Evolutionary conservation across 2,329 filamentous ascomycete species (phyloP).

Genomic region (Tympanopsis confertula): DNA sequence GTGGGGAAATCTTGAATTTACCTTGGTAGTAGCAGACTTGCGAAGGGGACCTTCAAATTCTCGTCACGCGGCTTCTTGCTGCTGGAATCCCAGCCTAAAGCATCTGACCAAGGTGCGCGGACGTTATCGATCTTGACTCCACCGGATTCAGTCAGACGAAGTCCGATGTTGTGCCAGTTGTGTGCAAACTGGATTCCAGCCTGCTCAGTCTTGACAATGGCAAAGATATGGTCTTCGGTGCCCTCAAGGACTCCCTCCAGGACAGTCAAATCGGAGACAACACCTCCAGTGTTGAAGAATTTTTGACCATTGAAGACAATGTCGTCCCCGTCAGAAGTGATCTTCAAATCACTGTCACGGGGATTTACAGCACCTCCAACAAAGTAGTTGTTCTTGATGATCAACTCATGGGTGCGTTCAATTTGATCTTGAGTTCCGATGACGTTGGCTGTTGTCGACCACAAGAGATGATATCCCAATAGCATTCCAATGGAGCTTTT

Average conservation of each 20-base stretch:
- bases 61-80: conserved; percentile 36
- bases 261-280: conserved; percentile 53
- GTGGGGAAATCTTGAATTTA: conserved; percentile 11
- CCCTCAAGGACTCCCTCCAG: conserved; percentile 49
- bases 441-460: conserved; percentile 48
- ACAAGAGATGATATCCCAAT: conserved; percentile 52
- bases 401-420: conserved; percentile 40
- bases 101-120: conserved; percentile 44
- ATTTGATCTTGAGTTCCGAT: conserved; percentile 49
- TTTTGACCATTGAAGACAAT: conserved; percentile 52
- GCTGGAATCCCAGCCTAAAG: conserved; percentile 43
- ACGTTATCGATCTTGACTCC: conserved; percentile 48
- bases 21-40: conserved; percentile 46
- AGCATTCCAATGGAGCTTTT: conserved; percentile 49
- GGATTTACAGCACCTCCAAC: conserved; percentile 57
- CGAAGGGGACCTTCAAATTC: conserved; percentile 39
- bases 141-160: conserved; percentile 53
- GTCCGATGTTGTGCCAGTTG: conserved; percentile 54
- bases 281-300: conserved; percentile 57
- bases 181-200: conserved; percentile 43
- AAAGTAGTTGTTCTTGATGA: conserved; percentile 54
- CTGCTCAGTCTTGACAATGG: conserved; percentile 44
- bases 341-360: conserved; percentile 47
- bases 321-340: conserved; percentile 38
- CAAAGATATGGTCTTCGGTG: conserved; percentile 50